Evolutionary conservation across 2,329 filamentous ascomycete genomes (phyloP).

Genomic region (Sporothrix dimorphospora): DNA sequence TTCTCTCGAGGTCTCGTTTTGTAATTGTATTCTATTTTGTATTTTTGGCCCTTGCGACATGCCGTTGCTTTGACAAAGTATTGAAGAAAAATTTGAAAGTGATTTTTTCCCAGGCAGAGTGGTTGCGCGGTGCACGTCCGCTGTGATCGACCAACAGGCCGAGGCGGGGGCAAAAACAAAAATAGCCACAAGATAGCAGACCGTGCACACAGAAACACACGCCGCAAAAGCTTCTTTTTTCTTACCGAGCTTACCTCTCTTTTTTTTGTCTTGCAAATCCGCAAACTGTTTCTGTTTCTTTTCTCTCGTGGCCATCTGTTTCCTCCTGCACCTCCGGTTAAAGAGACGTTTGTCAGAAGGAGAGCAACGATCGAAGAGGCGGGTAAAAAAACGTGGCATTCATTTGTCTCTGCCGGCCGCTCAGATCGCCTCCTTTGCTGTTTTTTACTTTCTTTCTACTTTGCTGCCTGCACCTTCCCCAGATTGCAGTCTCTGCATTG

Average conservation of each 20-base stretch:
- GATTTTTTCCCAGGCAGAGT: background rate
- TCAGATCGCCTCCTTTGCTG: background rate
- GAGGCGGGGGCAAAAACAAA: background rate
- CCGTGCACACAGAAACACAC: background rate
- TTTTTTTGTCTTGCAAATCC: background rate
- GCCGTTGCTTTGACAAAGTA: background rate
- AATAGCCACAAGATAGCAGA: no score
- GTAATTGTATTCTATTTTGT: background rate
- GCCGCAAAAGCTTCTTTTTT: background rate
- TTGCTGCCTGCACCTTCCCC: background rate
- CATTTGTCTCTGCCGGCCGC: slow-evolving; percentile 5
- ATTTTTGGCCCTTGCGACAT: background rate
- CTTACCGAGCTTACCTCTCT: no score
- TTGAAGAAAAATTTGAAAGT: background rate
- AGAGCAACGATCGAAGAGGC: background rate
- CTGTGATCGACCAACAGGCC: background rate
- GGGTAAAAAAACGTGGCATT: slow-evolving; percentile 14
- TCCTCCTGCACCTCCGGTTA: slow-evolving; percentile 2
- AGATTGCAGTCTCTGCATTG: background rate
- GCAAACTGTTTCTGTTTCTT: background rate
- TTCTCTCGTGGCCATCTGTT: background rate
- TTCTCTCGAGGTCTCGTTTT: no score
- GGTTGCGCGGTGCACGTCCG: slow-evolving; percentile 2
- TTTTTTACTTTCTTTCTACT: background rate
- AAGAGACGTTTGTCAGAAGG: background rate